Conservation (phyloP, 1,284 basidiomycete species). For the Xerocomus amazonicus region DNA sequence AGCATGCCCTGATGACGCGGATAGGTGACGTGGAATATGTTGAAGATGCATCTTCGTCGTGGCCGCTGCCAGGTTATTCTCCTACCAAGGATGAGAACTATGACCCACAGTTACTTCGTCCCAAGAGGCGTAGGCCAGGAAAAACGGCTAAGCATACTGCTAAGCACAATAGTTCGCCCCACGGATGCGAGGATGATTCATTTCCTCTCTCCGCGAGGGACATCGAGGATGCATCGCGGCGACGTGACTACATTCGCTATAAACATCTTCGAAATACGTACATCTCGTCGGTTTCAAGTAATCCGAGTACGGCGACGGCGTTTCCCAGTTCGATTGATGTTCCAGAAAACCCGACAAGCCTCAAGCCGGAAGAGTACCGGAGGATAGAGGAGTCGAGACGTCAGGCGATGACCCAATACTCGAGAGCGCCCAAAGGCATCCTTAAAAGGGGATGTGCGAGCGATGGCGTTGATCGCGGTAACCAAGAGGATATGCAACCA, state of each 20-base stretch:
- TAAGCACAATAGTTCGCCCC: not conserved
- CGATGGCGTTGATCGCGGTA: constrained; percentile 2
- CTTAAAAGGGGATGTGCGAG: constrained; percentile 29
- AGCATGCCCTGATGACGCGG: not conserved
- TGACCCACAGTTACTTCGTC: constrained; percentile 3
- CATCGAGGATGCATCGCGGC: constrained; percentile 26
- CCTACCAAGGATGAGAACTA: constrained; percentile 17
- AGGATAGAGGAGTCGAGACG: constrained; percentile 29
- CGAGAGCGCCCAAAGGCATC: constrained; percentile 27
- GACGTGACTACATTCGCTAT: constrained; percentile 28
- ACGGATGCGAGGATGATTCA: constrained; percentile 21
- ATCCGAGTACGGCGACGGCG: constrained; percentile 9
- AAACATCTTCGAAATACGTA: constrained; percentile 30
- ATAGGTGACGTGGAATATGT: constrained; percentile 1
- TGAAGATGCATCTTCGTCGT: not conserved
- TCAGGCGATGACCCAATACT: constrained; percentile 29
- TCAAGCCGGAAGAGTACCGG: constrained; percentile 25
- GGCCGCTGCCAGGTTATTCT: not conserved
- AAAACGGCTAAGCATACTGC: too few species aligned
- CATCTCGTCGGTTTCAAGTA: constrained; percentile 25
- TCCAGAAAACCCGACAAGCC: constrained; percentile 15
- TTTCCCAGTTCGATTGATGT: constrained; percentile 25
- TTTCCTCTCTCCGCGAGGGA: constrained; percentile 18
- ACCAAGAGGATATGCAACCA: not conserved
- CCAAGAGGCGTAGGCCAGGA: constrained; percentile 12